A percentile compares a stretch with the other conserved stretches of the same genome.
These are phyloP conservation scores for Arthrocladium fulminans DNA, from an alignment of 2,329 filamentous ascomycete species.

Conservation along the genomic window DNA sequence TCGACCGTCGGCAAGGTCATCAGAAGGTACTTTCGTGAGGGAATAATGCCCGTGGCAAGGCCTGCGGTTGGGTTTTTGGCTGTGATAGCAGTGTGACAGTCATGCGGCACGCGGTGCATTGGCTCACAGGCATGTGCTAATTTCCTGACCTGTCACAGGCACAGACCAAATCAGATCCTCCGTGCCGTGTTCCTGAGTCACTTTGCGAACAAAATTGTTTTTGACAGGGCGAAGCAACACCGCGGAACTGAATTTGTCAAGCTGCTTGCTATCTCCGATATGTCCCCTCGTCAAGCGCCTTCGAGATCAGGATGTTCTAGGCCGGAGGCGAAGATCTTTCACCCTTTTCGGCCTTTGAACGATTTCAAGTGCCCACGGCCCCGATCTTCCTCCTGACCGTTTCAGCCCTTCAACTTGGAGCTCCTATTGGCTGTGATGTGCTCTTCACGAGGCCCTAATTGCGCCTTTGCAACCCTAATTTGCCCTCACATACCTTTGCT, in stretches of 20 bases:
- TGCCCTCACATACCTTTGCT: too few relatives aligned
- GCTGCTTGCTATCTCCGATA: conserved; percentile 2
- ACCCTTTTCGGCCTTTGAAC: neutral
- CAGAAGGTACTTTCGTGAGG: too few relatives aligned
- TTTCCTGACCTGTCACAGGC: neutral
- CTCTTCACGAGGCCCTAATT: too few relatives aligned
- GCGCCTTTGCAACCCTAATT: too few relatives aligned
- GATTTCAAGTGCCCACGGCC: too few relatives aligned
- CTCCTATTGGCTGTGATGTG: too few relatives aligned
- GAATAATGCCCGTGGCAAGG: neutral
- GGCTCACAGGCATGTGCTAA: neutral
- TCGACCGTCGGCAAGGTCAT: neutral
- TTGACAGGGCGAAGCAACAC: too few relatives aligned
- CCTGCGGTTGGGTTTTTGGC: neutral
- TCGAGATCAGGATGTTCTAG: too few relatives aligned
- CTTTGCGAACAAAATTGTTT: neutral
- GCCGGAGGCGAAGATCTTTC: too few relatives aligned
- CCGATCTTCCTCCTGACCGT: too few relatives aligned
- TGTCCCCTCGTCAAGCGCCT: neutral
- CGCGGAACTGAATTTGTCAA: too few relatives aligned
- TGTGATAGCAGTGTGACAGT: neutral
- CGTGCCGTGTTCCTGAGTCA: conserved; percentile 6
- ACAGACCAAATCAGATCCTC: conserved; percentile 2
- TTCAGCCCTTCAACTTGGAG: too few relatives aligned
- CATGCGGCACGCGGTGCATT: neutral